phyloP scores from a whole-genome alignment of 805 yeast species.

The Nakazawaea pomicola region DNA sequence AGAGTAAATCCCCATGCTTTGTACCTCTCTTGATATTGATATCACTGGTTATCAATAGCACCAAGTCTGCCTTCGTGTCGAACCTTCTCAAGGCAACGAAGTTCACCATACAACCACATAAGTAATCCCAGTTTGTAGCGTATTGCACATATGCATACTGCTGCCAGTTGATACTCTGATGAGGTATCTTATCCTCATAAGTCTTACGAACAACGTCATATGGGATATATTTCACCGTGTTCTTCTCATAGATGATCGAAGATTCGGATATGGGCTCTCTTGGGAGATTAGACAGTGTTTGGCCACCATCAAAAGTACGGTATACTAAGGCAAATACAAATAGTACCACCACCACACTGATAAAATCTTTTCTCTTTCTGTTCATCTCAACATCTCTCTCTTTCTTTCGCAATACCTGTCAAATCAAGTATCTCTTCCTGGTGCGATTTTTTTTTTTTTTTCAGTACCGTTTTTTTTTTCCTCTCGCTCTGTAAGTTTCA shows the following conservation, averaged over 20 bases:
- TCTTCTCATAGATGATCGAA: slow-evolving; percentile 5
- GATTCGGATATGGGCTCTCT: neutral
- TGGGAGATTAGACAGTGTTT: neutral
- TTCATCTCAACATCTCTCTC: too few relatives aligned
- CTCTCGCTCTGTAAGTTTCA: too few relatives aligned
- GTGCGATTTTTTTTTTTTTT: too few relatives aligned
- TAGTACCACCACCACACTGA: neutral
- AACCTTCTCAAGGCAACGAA: slow-evolving; percentile 31
- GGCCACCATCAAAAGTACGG: neutral
- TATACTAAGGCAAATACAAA: neutral
- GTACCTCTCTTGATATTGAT: slow-evolving; percentile 11
- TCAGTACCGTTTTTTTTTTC: too few relatives aligned
- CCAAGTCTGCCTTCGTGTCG: slow-evolving; percentile 39
- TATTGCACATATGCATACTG: slow-evolving; percentile 55
- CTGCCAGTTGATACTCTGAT: slow-evolving; percentile 31
- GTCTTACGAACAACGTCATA: slow-evolving; percentile 2
- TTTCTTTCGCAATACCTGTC: too few relatives aligned
- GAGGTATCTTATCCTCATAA: neutral
- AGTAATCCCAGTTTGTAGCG: slow-evolving; percentile 47
- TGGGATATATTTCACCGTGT: slow-evolving; percentile 8
- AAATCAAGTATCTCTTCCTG: too few relatives aligned
- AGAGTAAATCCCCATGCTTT: slow-evolving; percentile 11
- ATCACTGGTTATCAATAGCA: slow-evolving; percentile 35
- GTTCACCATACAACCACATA: slow-evolving; percentile 49
- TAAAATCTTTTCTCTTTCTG: too few relatives aligned